Evolutionary conservation across 139 green algal genomes (phyloP).

Genomic region (Coelastrella sp.): DNA sequence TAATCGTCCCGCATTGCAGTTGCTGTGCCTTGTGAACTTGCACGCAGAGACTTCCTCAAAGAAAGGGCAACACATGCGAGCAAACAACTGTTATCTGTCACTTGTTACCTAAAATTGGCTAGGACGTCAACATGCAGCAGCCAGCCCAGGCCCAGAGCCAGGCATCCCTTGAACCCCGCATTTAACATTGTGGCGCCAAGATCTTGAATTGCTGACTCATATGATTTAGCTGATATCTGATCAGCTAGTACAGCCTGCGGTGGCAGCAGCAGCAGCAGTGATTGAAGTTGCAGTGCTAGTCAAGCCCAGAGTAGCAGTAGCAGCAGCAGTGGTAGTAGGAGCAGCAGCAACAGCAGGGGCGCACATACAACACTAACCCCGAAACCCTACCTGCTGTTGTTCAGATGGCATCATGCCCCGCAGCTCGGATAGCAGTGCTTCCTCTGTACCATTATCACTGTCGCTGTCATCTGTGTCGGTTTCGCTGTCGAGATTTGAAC

Average conservation of each 20-base stretch:
- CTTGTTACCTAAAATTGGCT: constrained; percentile 16
- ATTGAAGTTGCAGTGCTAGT: neutral
- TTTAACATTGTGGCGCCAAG: neutral
- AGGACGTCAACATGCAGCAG: constrained; percentile 7
- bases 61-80: no score
- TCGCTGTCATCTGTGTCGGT: neutral
- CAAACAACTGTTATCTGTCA: no score
- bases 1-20: no score
- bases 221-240: neutral
- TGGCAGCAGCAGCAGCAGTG: neutral
- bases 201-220: neutral
- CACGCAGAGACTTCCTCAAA: no score
- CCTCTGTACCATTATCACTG: neutral
- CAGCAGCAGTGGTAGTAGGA: no score
- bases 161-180: neutral
- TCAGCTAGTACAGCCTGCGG: neutral
- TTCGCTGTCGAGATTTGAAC: neutral
- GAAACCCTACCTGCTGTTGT: neutral
- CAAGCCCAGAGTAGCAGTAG: neutral
- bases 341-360: no score
- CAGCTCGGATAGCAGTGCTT: neutral
- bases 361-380: no score
- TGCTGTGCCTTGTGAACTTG: no score
- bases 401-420: neutral
- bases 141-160: neutral